phyloP scores from a whole-genome alignment of 257 asterid species.

The Henckelia pumila region DNA sequence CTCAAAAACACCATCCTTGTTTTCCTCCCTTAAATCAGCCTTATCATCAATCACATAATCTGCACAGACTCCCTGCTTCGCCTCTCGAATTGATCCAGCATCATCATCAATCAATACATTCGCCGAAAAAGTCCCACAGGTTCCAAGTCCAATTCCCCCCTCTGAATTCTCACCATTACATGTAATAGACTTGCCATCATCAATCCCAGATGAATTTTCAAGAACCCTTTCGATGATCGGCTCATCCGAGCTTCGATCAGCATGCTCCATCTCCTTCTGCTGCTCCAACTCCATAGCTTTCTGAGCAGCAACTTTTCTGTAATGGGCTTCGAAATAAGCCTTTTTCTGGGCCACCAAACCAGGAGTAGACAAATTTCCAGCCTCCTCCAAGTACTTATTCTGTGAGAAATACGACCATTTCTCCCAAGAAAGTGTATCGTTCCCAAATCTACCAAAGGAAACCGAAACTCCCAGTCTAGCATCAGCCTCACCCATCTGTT shows the following conservation, averaged over 20 bases:
- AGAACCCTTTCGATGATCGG: background rate
- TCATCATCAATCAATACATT: slow-evolving; percentile 2
- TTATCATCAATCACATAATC: background rate
- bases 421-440: slow-evolving; percentile 89
- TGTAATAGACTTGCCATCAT: background rate
- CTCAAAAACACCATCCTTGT: slow-evolving; percentile 9
- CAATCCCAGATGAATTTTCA: background rate
- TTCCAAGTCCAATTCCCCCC: background rate
- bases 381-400: slow-evolving; percentile 92
- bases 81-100: background rate
- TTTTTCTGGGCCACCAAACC: slow-evolving; percentile 94
- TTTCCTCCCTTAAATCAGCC: background rate
- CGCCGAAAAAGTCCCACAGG: background rate
- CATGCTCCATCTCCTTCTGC: background rate
- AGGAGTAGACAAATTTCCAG: slow-evolving; percentile 76
- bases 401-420: slow-evolving; percentile 93
- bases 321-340: slow-evolving; percentile 95
- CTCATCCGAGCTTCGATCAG: background rate
- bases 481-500: slow-evolving; percentile 76
- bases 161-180: background rate
- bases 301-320: slow-evolving; percentile 79
- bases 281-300: slow-evolving; percentile 31
- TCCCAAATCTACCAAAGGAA: slow-evolving; percentile 87
- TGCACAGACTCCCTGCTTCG: background rate
- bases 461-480: slow-evolving; percentile 73